Base-by-base conservation (phyloP, 2,329 filamentous ascomycete genomes). In the Claviceps spartinae region DNA sequence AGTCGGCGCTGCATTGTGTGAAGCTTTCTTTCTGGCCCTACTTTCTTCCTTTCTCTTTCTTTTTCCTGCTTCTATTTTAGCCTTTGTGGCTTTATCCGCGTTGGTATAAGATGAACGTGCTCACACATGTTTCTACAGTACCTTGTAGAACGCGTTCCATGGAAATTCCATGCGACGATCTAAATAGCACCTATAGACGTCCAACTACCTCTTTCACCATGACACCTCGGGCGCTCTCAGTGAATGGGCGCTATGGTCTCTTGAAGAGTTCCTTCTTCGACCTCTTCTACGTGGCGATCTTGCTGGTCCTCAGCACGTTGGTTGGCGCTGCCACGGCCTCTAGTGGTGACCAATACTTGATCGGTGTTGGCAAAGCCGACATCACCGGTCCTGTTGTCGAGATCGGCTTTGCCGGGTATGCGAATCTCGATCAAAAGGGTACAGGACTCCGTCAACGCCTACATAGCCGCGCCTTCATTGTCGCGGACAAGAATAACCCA, bases 391-490 rank as follows among this genome's bases (percentile, higher is more conserved):
- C 89, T 0, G 88, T 94, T 13, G 89, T 94, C 22, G 88, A 96
- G 66, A 79, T 96, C 62, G 89, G 88, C 61, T 78, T 96, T 64
- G 93, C 91, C 76, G 90, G 90, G 55, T 96, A 96, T 71, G 91
- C 91, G 36, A 86, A 90, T 65, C 73, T 83, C n/a, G 78, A 79
- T 43, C 91, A 97, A 69, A 71, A 85, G 34, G 91, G 91, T 46
- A 83, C 82, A 2, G 91, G 91, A 22, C 72, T 97, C 49, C 83
- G 90, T 48, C 91, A 97, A 69, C 81, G 91, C 48, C 74, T 95
- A 16, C 91, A 93, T 68, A 89, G 88, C 41, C 82, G 91, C 49
- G 85, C 91, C 36, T 97, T 97, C 68, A 89, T 96, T 60, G 72
- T 96, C 46, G 89, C 81, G 48, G 79, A 86, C 61, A 72, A 80